These are phyloP conservation scores for Ceratobasidium papillatum DNA, from an alignment of 1,284 basidiomycete species.

Conservation along the genomic window DNA sequence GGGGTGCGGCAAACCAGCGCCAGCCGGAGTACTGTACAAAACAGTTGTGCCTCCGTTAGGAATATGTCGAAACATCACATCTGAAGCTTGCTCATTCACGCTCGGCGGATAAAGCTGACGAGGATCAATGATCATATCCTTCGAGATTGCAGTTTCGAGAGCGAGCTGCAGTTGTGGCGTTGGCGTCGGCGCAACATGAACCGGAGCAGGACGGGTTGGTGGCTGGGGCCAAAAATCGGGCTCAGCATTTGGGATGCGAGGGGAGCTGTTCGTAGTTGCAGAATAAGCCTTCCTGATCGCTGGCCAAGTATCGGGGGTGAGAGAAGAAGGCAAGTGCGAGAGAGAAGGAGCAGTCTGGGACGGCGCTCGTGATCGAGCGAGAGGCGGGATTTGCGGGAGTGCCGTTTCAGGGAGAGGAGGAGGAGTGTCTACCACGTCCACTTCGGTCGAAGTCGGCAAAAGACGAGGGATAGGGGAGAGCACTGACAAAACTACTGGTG, in stretches of 20 bases:
- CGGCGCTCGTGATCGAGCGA: not conserved
- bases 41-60: not conserved
- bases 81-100: not conserved
- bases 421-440: constrained; percentile 27
- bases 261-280: not conserved
- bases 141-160: constrained; percentile 28
- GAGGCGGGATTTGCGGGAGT: constrained; percentile 17
- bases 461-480: not conserved
- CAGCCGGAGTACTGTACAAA: not conserved
- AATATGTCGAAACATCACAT: not conserved
- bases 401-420: constrained; percentile 27
- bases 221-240: constrained; percentile 6
- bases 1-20: constrained; percentile 12
- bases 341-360: not conserved
- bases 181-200: constrained; percentile 25
- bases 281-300: not conserved
- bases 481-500: not conserved
- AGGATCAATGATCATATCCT: constrained; percentile 8
- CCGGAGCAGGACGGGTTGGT: constrained; percentile 2
- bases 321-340: not conserved
- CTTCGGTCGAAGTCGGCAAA: constrained; percentile 19
- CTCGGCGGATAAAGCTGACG: not conserved
- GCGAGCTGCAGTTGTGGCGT: constrained; percentile 25
- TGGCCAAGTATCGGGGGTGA: not conserved
- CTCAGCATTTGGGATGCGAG: not conserved